Evolutionary conservation across 1,284 basidiomycete genomes (phyloP).

Genomic region (Boletus nobilissimus): DNA sequence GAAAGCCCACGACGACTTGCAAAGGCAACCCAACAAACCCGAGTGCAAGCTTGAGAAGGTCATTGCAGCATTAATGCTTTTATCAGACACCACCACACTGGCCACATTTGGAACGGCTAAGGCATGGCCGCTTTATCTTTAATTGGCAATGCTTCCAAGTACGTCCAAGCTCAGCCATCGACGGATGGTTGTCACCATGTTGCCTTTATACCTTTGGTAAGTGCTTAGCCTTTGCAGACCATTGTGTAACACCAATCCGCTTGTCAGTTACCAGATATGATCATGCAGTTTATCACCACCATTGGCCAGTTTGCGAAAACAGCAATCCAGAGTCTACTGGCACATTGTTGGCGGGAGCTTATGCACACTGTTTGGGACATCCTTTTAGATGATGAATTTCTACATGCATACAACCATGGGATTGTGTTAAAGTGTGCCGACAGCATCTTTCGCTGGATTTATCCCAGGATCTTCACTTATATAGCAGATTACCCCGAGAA

Average conservation of each 20-base stretch:
- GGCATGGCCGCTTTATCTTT: constrained; percentile 48
- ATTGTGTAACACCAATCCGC: no score
- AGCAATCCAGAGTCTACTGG: background rate
- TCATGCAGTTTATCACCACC: background rate
- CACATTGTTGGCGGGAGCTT: constrained; percentile 11
- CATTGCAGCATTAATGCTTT: constrained; percentile 10
- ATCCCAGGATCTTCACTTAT: constrained; percentile 47
- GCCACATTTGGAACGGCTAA: constrained; percentile 23
- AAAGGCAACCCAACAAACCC: constrained; percentile 5
- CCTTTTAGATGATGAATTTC: constrained; percentile 30
- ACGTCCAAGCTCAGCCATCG: constrained; percentile 19
- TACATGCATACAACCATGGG: constrained; percentile 44
- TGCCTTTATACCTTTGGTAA: constrained; percentile 13
- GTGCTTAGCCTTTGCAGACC: background rate
- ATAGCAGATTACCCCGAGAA: constrained; percentile 46
- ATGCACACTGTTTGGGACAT: constrained; percentile 25
- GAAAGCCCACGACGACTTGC: no score
- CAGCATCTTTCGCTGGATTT: constrained; percentile 38
- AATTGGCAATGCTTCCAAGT: constrained; percentile 53
- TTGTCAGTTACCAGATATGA: background rate
- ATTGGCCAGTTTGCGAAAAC: background rate
- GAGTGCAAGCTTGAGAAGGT: constrained; percentile 8
- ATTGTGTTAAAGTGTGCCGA: constrained; percentile 44
- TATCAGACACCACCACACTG: constrained; percentile 2
- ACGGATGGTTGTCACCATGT: constrained; percentile 4